phyloP scores from a whole-genome alignment of 2,329 filamentous ascomycete genomes.

The Fusarium anthophilum region DNA sequence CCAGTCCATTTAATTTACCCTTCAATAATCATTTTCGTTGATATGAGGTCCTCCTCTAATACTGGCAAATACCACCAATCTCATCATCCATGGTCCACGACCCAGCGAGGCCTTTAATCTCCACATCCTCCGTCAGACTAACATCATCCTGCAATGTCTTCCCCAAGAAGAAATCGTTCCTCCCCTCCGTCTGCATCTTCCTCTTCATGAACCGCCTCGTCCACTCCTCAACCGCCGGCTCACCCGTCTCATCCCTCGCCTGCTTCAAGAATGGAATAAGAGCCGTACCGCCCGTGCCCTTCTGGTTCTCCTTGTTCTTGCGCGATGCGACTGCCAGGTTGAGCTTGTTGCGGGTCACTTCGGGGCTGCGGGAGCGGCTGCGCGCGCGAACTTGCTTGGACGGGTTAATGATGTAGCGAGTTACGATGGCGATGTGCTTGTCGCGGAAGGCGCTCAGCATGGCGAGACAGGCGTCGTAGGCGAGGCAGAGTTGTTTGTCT shows the following conservation, averaged over 20 bases:
- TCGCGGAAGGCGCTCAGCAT: slow-evolving; percentile 78
- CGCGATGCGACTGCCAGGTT: slow-evolving; percentile 72
- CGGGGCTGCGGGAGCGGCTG: slow-evolving; percentile 67
- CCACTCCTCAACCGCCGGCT: slow-evolving; percentile 81
- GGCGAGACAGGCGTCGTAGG: slow-evolving; percentile 89
- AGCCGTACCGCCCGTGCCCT: slow-evolving; percentile 91
- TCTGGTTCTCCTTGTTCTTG: slow-evolving; percentile 68
- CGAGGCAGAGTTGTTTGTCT: slow-evolving; percentile 75
- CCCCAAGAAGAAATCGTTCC: slow-evolving; percentile 66
- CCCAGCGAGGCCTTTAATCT: slow-evolving; percentile 76
- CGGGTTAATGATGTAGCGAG: slow-evolving; percentile 92
- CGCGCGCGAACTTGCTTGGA: slow-evolving; percentile 77
- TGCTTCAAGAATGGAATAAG: slow-evolving; percentile 97
- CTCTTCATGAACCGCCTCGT: slow-evolving; percentile 66
- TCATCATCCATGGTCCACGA: slow-evolving; percentile 90
- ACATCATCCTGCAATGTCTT: slow-evolving; percentile 58
- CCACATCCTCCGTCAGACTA: slow-evolving; percentile 54
- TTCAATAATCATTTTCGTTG: background rate
- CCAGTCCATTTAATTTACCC: background rate
- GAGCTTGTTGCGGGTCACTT: slow-evolving; percentile 57
- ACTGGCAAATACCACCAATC: slow-evolving; percentile 71
- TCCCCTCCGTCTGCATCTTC: slow-evolving; percentile 58
- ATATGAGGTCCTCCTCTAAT: slow-evolving; percentile 46
- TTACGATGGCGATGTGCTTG: slow-evolving; percentile 96
- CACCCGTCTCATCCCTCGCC: slow-evolving; percentile 93